Percentiles rank a stretch among this genome's conserved stretches.
These are phyloP conservation scores for Plasmodium ovale DNA, from an alignment of 169 alveolate genomes.

Conservation along the genomic window DNA sequence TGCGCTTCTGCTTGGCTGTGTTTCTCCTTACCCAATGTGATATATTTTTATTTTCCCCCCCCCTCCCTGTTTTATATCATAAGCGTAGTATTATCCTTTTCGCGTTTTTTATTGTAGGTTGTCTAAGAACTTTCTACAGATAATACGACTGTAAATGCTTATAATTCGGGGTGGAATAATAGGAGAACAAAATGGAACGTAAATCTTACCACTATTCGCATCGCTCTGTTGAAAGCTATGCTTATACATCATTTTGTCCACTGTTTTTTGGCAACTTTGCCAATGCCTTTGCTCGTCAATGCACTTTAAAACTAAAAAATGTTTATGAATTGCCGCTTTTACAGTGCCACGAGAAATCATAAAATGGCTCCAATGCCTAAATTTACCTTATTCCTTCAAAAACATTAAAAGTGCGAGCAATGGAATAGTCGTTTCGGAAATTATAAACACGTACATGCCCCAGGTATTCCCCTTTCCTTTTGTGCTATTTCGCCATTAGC, in stretches of 20 bases:
- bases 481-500: neutral
- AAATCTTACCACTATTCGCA: neutral
- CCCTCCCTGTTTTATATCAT: neutral
- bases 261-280: neutral
- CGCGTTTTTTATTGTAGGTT: constrained; percentile 2
- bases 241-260: neutral
- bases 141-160: neutral
- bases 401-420: constrained; percentile 72
- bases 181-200: constrained; percentile 21
- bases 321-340: neutral
- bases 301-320: neutral
- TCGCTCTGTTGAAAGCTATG: neutral
- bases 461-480: constrained; percentile 24
- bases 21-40: too few species aligned
- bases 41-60: too few species aligned
- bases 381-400: constrained; percentile 60
- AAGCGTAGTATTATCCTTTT: neutral
- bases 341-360: constrained; percentile 71
- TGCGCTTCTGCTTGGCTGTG: too few species aligned
- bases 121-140: neutral
- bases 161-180: constrained; percentile 8
- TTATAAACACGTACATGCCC: constrained; percentile 59
- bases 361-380: constrained; percentile 66
- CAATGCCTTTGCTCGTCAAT: neutral
- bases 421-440: constrained; percentile 66